phyloP scores from a whole-genome alignment of 1,284 basidiomycete species.

The Tilletia walkeri region DNA sequence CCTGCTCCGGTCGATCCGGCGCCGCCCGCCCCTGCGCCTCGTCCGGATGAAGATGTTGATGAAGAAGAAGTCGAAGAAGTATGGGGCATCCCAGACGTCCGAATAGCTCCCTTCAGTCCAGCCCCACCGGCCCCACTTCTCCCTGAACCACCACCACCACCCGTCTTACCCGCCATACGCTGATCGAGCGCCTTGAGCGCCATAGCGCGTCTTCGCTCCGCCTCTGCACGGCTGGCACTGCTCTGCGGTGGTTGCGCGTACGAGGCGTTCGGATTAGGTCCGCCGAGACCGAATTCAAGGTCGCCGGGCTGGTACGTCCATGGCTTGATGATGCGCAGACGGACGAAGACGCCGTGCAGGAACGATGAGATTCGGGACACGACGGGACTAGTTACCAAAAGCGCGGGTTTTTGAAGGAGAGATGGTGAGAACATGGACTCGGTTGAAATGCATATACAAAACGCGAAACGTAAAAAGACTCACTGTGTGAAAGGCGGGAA shows the following conservation, averaged over 20 bases:
- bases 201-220: slow-evolving; percentile 67
- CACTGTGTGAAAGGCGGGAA: slow-evolving; percentile 74
- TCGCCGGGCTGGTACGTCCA: slow-evolving; percentile 70
- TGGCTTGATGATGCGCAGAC: slow-evolving; percentile 71
- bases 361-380: slow-evolving; percentile 64
- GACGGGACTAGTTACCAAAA: slow-evolving; percentile 61
- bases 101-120: neutral
- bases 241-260: neutral
- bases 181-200: slow-evolving; percentile 95
- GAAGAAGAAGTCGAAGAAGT: too few relatives aligned
- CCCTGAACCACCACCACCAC: slow-evolving; percentile 50
- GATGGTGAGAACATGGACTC: neutral
- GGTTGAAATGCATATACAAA: too few relatives aligned
- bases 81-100: neutral
- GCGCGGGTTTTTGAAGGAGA: neutral
- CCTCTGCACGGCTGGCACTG: slow-evolving; percentile 33
- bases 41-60: too few relatives aligned
- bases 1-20: neutral
- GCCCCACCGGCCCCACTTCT: slow-evolving; percentile 20
- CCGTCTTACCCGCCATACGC: slow-evolving; percentile 64
- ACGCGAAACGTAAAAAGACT: slow-evolving; percentile 56
- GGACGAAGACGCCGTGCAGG: slow-evolving; percentile 65
- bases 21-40: neutral
- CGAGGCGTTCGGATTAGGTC: neutral
- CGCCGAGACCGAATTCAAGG: slow-evolving; percentile 70